phyloP scores from a whole-genome alignment of 805 yeast species.

The Saccharomycopsis fodiens region DNA sequence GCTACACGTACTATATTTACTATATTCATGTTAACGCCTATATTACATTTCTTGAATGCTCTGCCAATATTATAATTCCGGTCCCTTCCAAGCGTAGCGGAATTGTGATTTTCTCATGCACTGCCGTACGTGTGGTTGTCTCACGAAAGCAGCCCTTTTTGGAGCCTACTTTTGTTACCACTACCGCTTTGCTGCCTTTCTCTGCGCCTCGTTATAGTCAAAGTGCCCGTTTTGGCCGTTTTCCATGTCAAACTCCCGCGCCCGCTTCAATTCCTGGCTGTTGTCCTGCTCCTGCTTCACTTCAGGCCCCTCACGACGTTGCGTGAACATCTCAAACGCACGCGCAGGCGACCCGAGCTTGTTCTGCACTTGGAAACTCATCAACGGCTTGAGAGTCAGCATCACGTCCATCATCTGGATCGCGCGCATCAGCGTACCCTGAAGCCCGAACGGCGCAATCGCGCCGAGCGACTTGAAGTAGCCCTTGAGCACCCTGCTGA shows the following conservation, averaged over 20 bases:
- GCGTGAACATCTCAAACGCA: constrained; percentile 10
- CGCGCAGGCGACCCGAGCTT: constrained; percentile 7
- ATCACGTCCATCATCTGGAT: constrained; percentile 16
- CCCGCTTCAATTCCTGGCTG: not conserved
- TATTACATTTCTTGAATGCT: too few relatives aligned
- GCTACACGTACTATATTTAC: too few relatives aligned
- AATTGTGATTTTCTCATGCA: too few relatives aligned
- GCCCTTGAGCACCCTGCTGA: not conserved
- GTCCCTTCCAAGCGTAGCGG: too few relatives aligned
- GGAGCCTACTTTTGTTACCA: too few relatives aligned
- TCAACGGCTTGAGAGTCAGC: constrained; percentile 13
- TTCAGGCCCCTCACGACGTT: not conserved
- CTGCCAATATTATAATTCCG: too few relatives aligned
- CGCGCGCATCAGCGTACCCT: constrained; percentile 3
- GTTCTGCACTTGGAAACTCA: constrained; percentile 12
- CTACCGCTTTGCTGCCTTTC: too few relatives aligned
- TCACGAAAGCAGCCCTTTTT: too few relatives aligned
- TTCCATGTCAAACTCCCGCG: not conserved
- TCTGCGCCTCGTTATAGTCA: not conserved
- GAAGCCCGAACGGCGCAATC: constrained; percentile 12
- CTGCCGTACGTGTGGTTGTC: too few relatives aligned
- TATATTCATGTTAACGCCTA: too few relatives aligned
- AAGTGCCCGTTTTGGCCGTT: not conserved
- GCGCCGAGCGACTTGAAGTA: constrained; percentile 10
- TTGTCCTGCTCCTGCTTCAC: not conserved